These are phyloP conservation scores for Escallonia rubra DNA, from an alignment of 129 eudicot genomes.

Conservation along the genomic window DNA sequence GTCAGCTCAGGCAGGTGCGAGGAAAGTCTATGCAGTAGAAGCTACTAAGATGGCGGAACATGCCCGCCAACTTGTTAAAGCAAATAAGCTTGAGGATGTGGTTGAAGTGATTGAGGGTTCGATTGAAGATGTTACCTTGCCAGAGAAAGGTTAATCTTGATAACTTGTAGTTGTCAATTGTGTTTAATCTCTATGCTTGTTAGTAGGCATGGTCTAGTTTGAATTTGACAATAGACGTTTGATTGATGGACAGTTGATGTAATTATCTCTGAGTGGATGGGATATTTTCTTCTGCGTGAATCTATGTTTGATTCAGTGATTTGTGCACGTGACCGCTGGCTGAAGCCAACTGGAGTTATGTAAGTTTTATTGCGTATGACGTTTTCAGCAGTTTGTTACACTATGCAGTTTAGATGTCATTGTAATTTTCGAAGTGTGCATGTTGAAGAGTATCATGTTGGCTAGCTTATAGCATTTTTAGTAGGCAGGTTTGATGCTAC, in stretches of 20 bases:
- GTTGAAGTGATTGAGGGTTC: conserved; percentile 93
- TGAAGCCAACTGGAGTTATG: conserved; percentile 92
- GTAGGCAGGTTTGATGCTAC: too few species aligned
- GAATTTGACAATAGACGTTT: conserved; percentile 1
- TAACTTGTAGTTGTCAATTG: neutral
- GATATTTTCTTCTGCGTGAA: conserved; percentile 98
- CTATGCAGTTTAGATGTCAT: neutral
- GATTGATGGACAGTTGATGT: conserved; percentile 71
- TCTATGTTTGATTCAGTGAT: conserved; percentile 98
- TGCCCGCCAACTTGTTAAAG: conserved; percentile 74
- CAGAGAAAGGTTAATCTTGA: conserved; percentile 64
- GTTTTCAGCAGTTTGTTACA: neutral
- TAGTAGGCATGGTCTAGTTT: neutral
- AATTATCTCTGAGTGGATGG: conserved; percentile 99
- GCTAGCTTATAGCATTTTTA: too few species aligned
- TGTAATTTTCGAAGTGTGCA: neutral
- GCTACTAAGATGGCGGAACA: conserved; percentile 94
- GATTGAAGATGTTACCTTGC: conserved; percentile 73
- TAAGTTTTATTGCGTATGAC: conserved; percentile 29
- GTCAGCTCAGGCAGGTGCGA: conserved; percentile 96
- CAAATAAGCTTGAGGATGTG: conserved; percentile 58
- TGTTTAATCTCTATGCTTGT: neutral
- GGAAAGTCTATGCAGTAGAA: conserved; percentile 92
- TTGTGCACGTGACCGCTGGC: conserved; percentile 96
- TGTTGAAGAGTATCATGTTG: too few species aligned